Conservation (phyloP, 1,139 yeast genomes). For the Ogataea hybrid region DNA sequence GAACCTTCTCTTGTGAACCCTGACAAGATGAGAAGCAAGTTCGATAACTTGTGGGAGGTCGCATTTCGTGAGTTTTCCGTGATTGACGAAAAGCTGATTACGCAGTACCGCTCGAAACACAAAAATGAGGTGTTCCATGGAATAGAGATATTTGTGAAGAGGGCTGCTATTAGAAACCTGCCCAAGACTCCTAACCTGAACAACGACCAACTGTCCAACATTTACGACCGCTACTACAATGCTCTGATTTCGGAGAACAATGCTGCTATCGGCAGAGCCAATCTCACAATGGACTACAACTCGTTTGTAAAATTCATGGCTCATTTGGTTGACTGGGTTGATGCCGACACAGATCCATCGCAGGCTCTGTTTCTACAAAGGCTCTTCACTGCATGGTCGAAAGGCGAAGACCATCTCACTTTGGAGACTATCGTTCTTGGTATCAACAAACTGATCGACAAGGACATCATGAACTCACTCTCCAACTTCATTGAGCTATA, state of each 20-base stretch:
- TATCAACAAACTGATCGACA: conserved; percentile 62
- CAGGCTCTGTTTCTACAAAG: conserved; percentile 55
- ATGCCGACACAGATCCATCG: conserved; percentile 27
- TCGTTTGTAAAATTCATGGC: conserved; percentile 73
- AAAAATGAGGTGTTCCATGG: conserved; percentile 79
- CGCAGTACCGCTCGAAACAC: conserved; percentile 65
- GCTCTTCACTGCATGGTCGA: conserved; percentile 54
- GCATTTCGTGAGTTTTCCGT: conserved; percentile 89
- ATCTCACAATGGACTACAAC: conserved; percentile 63
- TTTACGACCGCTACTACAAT: conserved; percentile 83
- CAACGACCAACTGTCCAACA: conserved; percentile 57
- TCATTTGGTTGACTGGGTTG: conserved; percentile 80
- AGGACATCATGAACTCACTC: conserved; percentile 76
- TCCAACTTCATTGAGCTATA: conserved; percentile 78
- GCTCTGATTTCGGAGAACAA: conserved; percentile 59
- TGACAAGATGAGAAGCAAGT: conserved; percentile 68
- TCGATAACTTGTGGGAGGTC: conserved; percentile 86
- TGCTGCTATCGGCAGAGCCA: conserved; percentile 55
- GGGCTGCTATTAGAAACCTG: conserved; percentile 84
- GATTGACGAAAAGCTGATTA: conserved; percentile 72
- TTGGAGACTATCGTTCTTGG: conserved; percentile 74
- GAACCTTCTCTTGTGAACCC: conserved; percentile 58
- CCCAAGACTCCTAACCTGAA: conserved; percentile 67
- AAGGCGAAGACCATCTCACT: conserved; percentile 47
- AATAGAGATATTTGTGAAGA: conserved; percentile 85